Conservation (phyloP, 768 basidiomycete genomes). For the Boletales sp. region DNA sequence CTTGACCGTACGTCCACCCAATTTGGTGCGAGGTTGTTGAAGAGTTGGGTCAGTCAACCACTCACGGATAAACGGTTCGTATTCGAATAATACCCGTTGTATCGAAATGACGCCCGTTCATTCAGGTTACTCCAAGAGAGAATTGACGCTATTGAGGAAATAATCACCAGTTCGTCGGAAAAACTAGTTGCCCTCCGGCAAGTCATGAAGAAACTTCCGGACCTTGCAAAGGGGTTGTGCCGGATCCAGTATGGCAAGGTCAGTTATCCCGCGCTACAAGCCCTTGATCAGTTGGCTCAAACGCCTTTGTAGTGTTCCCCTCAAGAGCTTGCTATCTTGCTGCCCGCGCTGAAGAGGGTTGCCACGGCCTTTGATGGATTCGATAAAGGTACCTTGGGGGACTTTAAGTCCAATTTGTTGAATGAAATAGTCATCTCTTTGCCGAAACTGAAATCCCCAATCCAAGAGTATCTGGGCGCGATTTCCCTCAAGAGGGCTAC, state of each 20-base stretch:
- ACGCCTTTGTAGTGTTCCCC: constrained; percentile 62
- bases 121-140: constrained; percentile 70
- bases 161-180: constrained; percentile 57
- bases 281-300: not conserved
- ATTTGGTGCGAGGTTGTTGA: constrained; percentile 82
- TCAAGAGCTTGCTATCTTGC: constrained; percentile 70
- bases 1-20: constrained; percentile 84
- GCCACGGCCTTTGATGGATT: constrained; percentile 57
- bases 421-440: constrained; percentile 68
- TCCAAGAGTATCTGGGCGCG: constrained; percentile 49
- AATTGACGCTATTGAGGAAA: constrained; percentile 82
- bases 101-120: not conserved
- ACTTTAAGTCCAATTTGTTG: constrained; percentile 63
- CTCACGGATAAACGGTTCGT: constrained; percentile 66
- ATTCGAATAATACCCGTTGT: constrained; percentile 1
- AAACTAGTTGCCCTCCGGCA: constrained; percentile 64
- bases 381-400: constrained; percentile 40
- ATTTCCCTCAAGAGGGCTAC: constrained; percentile 62
- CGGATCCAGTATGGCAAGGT: constrained; percentile 92
- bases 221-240: constrained; percentile 81
- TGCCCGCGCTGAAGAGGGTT: constrained; percentile 73
- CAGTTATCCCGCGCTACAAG: constrained; percentile 11
- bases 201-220: constrained; percentile 73
- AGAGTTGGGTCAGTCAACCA: constrained; percentile 84
- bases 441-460: constrained; percentile 57